phyloP scores from a whole-genome alignment of 2,329 filamentous ascomycete species.

The Penicillium hesseltinei region DNA sequence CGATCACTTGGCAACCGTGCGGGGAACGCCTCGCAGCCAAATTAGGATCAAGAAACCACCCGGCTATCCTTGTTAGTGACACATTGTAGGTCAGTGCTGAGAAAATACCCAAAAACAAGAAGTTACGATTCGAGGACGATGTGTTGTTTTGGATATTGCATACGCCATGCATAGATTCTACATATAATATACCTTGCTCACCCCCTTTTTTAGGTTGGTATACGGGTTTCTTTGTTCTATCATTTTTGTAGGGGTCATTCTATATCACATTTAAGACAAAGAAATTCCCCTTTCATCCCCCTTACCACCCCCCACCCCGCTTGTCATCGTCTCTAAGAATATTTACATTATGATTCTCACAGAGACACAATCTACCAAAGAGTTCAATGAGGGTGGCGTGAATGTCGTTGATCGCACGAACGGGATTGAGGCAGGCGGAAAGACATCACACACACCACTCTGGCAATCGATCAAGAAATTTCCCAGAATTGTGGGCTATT shows the following conservation, averaged over 20 bases:
- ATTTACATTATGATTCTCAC: not conserved
- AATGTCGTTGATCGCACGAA: not conserved
- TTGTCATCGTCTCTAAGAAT: not conserved
- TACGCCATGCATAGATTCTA: slow-evolving; percentile 5
- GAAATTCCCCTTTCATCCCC: not conserved
- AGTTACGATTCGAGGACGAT: not conserved
- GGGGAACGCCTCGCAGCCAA: not conserved
- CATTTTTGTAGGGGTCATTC: not conserved
- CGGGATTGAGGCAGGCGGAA: not conserved
- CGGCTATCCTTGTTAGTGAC: not conserved
- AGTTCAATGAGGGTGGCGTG: slow-evolving; percentile 4
- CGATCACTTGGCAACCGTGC: slow-evolving; percentile 11
- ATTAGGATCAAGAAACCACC: not conserved
- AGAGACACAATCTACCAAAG: not conserved
- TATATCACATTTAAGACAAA: not conserved
- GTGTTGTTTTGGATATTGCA: slow-evolving; percentile 1
- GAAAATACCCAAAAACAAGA: not conserved
- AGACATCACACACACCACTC: slow-evolving; percentile 10
- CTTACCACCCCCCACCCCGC: not conserved
- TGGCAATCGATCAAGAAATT: slow-evolving; percentile 19
- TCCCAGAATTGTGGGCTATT: slow-evolving; percentile 17
- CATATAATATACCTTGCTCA: slow-evolving; percentile 3
- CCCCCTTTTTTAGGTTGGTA: not conserved
- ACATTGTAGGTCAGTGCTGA: not conserved
- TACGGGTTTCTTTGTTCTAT: slow-evolving; percentile 1